Evolutionary conservation across 2,329 filamentous ascomycete genomes (phyloP), one percentile per base, ranked within the genome.

Genomic region (Aureobasidium zeae): DNA sequence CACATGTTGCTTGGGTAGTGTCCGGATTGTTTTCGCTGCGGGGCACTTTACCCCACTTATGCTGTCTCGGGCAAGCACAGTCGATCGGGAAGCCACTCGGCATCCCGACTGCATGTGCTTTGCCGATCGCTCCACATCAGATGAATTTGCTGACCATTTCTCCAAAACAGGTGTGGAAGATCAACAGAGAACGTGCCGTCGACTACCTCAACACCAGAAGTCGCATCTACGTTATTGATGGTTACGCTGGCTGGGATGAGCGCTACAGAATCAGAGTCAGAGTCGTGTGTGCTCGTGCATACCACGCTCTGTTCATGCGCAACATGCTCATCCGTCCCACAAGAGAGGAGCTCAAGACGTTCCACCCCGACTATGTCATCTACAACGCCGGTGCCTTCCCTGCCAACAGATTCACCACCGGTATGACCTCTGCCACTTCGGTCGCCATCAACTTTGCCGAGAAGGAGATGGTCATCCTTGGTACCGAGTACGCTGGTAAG

Each of bases 391-490:
- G 91, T 55, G 86, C 86, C 51, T 98, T 98, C 83, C 91, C 91
- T 34, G 91, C 91, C 63, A 98, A 98, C 75, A 81, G 89, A 68
- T 98, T 82, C 71, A 98, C 91, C 48, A 85, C 87, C 66, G 88
- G 91, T 61, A 98, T 98, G 91, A 98, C 91, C 58, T 96, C 91
- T 15, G 86, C 86, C 51, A 98, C 91, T 41, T 98, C 91, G 7
- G 89, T 98, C 41, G 83, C 91, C 55, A 93, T 98, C 74, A 98
- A 98, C 80, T 98, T 98, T 59, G 84, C 83, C 62, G 88, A 95
- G 63, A 95, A 94, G 81, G 91, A 98, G 77, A 98, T 98, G 91
- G 91, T 98, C 56, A 98, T 98, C 64, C 81, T 98, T 46, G 91
- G 91, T 65, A 98, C 91, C 25, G 91, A 98, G 72, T 98, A 98